A percentile compares a stretch with the other conserved stretches of the same genome.
These are phyloP conservation scores for Alternaria metachromatica DNA, from an alignment of 2,329 filamentous ascomycete genomes.

Conservation along the genomic window DNA sequence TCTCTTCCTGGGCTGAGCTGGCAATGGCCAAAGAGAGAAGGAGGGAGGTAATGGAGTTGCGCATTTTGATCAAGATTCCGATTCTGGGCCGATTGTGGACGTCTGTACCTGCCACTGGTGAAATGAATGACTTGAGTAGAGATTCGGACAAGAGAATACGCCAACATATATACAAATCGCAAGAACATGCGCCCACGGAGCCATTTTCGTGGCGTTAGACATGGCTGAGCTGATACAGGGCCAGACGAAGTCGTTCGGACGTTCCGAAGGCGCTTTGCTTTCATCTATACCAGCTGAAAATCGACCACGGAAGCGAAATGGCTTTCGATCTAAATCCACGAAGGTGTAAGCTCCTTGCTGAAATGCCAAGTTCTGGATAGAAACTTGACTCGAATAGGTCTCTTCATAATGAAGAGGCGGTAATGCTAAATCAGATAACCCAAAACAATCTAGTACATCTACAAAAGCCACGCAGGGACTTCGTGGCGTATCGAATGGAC, in stretches of 20 bases:
- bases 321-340: neutral
- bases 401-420: neutral
- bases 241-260: neutral
- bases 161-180: no score
- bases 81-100: neutral
- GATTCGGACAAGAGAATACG: no score
- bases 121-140: neutral
- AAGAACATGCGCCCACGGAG: no score
- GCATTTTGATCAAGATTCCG: neutral
- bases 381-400: neutral
- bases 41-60: neutral
- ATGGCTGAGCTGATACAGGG: neutral
- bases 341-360: neutral
- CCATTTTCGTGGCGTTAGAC: neutral
- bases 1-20: neutral
- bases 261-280: neutral
- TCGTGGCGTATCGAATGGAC: constrained; percentile 3
- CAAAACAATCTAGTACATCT: neutral
- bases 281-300: no score
- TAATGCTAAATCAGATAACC: neutral
- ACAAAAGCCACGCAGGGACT: neutral
- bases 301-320: neutral
- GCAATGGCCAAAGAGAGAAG: neutral
- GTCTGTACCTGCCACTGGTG: neutral
- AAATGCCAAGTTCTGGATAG: neutral